These are phyloP conservation scores for Populus nigra DNA, from an alignment of 345 rosid species.

Conservation along the genomic window DNA sequence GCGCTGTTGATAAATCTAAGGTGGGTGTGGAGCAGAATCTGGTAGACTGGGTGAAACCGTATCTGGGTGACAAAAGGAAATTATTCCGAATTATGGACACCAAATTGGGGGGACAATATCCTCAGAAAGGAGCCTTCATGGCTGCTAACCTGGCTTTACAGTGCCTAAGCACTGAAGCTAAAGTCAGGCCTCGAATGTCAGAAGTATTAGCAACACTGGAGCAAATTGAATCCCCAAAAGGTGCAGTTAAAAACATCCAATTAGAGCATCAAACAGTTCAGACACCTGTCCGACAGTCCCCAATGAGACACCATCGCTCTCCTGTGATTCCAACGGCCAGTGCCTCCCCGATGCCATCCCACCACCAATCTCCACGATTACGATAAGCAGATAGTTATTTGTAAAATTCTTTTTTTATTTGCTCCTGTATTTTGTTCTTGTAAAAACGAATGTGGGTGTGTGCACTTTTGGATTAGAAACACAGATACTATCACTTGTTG, in stretches of 20 bases:
- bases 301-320: slow-evolving; percentile 52
- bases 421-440: neutral
- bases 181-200: slow-evolving; percentile 82
- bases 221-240: slow-evolving; percentile 50
- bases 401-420: slow-evolving; percentile 22
- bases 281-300: slow-evolving; percentile 48
- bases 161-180: slow-evolving; percentile 63
- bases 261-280: slow-evolving; percentile 34
- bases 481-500: slow-evolving; percentile 9
- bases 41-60: slow-evolving; percentile 95
- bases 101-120: slow-evolving; percentile 88
- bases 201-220: slow-evolving; percentile 70
- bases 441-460: slow-evolving; percentile 14
- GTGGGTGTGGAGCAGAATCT: slow-evolving; percentile 77
- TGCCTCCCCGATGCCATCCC: slow-evolving; percentile 61
- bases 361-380: slow-evolving; percentile 53
- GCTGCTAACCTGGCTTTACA: slow-evolving; percentile 78
- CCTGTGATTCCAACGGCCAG: slow-evolving; percentile 49
- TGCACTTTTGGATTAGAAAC: slow-evolving; percentile 28
- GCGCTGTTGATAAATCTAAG: slow-evolving; percentile 86
- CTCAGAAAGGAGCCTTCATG: slow-evolving; percentile 74
- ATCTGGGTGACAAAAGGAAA: slow-evolving; percentile 80
- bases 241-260: slow-evolving; percentile 27
- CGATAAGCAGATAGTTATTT: slow-evolving; percentile 26
- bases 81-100: slow-evolving; percentile 95